phyloP scores from a whole-genome alignment of 140 eudicot species.

The Cichorium intybus region DNA sequence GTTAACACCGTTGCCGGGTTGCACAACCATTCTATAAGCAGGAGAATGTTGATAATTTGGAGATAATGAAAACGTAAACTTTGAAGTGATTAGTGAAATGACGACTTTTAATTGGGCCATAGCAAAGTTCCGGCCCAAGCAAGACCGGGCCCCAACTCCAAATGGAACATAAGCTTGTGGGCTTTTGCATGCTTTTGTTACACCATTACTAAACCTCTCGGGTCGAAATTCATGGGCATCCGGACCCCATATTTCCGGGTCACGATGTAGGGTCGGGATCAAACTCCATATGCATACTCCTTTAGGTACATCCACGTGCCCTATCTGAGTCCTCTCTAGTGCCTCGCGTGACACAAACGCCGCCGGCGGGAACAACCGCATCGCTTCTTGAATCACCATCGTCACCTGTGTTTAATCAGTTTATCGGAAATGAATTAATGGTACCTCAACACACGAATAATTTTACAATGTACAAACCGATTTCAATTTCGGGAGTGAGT shows the following conservation, averaged over 20 bases:
- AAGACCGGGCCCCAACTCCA: constrained; percentile 76
- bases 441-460: background rate
- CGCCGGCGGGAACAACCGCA: constrained; percentile 84
- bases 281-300: constrained; percentile 89
- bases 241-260: constrained; percentile 73
- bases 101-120: constrained; percentile 65
- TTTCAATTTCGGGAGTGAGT: constrained; percentile 69
- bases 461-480: constrained; percentile 32
- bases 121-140: constrained; percentile 72
- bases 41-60: constrained; percentile 76
- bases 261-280: constrained; percentile 84
- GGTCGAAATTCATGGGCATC: constrained; percentile 73
- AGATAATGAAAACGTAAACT: constrained; percentile 59
- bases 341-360: constrained; percentile 93
- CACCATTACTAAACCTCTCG: constrained; percentile 65
- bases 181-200: constrained; percentile 61
- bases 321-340: constrained; percentile 62
- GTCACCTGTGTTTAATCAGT: constrained; percentile 46
- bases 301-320: constrained; percentile 61
- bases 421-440: no score
- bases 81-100: constrained; percentile 56
- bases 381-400: constrained; percentile 86
- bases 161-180: constrained; percentile 86
- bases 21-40: constrained; percentile 82
- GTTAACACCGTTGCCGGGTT: constrained; percentile 72